phyloP scores from a whole-genome alignment of 2,329 filamentous ascomycete species.

The Talaromyces marneffei region DNA sequence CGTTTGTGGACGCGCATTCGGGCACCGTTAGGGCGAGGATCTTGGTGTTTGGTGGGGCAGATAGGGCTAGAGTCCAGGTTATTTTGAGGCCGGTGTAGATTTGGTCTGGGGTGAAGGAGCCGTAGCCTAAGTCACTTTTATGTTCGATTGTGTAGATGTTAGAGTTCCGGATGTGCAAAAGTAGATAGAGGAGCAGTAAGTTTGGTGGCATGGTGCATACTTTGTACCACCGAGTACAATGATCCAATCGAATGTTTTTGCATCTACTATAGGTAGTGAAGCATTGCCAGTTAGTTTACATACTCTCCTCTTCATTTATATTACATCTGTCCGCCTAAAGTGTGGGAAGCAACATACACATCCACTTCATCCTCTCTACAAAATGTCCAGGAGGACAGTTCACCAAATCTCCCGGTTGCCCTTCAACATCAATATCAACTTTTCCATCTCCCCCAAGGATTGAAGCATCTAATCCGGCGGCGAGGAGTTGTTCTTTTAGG shows the following conservation, averaged over 20 bases:
- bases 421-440: constrained; percentile 44
- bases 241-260: constrained; percentile 52
- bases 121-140: constrained; percentile 45
- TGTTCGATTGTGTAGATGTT: not conserved
- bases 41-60: constrained; percentile 41
- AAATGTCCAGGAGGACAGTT: constrained; percentile 26
- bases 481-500: constrained; percentile 46
- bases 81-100: constrained; percentile 48
- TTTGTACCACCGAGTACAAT: constrained; percentile 62
- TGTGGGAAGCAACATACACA: constrained; percentile 17
- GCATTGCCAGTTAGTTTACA: not conserved
- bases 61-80: constrained; percentile 48
- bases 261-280: constrained; percentile 10
- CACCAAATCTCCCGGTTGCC: constrained; percentile 50
- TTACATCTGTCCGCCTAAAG: too few relatives aligned
- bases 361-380: constrained; percentile 25
- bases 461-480: constrained; percentile 4
- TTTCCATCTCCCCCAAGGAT: constrained; percentile 19
- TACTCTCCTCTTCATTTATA: too few relatives aligned
- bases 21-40: constrained; percentile 61
- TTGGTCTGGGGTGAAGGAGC: constrained; percentile 26
- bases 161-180: too few relatives aligned
- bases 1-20: constrained; percentile 38
- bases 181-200: not conserved
- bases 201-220: constrained; percentile 10